Evolutionary conservation across 2,329 filamentous ascomycete species (phyloP).

Genomic region (Neopestalotiopsis sp.): DNA sequence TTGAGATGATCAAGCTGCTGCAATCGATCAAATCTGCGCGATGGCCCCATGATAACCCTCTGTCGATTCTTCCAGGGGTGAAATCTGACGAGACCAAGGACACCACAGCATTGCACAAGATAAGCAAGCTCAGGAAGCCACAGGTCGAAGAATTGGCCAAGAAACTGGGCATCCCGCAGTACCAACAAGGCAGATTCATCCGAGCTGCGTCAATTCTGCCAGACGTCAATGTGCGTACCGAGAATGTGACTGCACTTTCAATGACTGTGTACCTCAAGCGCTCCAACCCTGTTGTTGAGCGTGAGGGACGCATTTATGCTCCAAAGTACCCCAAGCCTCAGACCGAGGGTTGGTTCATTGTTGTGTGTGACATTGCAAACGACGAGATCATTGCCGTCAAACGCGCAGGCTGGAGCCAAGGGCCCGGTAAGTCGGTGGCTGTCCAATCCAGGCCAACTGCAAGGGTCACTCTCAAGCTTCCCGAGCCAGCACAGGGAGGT

Average conservation of each 20-base stretch:
- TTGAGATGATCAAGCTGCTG: conserved; percentile 82
- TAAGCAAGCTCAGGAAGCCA: conserved; percentile 31
- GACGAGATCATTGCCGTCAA: conserved; percentile 89
- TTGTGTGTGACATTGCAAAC: conserved; percentile 69
- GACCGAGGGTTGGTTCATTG: conserved; percentile 89
- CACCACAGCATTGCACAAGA: conserved; percentile 45
- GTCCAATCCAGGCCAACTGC: conserved; percentile 55
- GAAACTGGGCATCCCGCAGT: conserved; percentile 54
- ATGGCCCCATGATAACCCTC: conserved; percentile 83
- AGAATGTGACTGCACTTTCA: conserved; percentile 65
- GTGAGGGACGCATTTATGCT: conserved; percentile 79
- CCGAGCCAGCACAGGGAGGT: conserved; percentile 46
- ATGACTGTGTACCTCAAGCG: conserved; percentile 70
- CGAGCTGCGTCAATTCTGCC: conserved; percentile 73
- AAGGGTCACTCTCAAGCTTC: conserved; percentile 65
- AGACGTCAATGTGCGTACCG: conserved; percentile 66
- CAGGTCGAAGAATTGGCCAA: conserved; percentile 49
- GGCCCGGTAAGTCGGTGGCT: conserved; percentile 36
- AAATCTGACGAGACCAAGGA: conserved; percentile 48
- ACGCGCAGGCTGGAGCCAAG: conserved; percentile 73
- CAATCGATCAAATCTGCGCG: conserved; percentile 92
- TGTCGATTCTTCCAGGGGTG: conserved; percentile 81
- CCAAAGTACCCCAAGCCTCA: conserved; percentile 93
- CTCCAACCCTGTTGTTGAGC: conserved; percentile 67
- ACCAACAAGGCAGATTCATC: conserved; percentile 52